Base-by-base conservation (phyloP, 805 yeast genomes). In the Nakazawaea ambrosiae region DNA sequence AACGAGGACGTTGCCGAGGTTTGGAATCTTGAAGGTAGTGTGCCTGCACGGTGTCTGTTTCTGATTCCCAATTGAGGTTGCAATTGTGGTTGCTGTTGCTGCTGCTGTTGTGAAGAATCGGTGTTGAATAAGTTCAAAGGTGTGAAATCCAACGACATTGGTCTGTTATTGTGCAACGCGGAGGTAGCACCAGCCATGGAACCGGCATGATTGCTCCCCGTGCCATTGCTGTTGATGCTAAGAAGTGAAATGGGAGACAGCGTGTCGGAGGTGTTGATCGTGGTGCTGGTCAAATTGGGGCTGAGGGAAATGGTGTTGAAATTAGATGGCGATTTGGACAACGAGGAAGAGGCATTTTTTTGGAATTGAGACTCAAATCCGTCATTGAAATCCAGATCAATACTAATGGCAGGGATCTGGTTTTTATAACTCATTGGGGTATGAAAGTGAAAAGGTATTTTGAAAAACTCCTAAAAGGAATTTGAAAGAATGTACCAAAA, bases 41-140 rank as follows among this genome's bases (percentile, higher is more conserved):
- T 84, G 2, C 92, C 92, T 2, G 92, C 83, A 45, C 94, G 68
- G 31, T 82, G 75, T 44, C 92, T 68, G 12, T 74, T 65, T 47
- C 75, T 61, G 36, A 63, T 53, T 2, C 72, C 66, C 48, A 66
- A 46, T 46, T 55, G 53, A n/a, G 28, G 16, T 8, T n/a, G 15
- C 24, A 8, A 10, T 7, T 7, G 10, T 7, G 24, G 24, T 7
- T 22, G 7, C 24, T 22, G 24, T 7, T 7, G 10, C 48, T 22
- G 57, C 49, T 40, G 60, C 16, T 32, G 31, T 14, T 30, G 34
- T 15, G 35, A 8, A 12, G 19, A n/a, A 18, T 8, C 28, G 14
- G 28, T 8, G 31, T 17, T 19, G 7, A 12, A 5, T 8, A 28
- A 28, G 15, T 39, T 27, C 33, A 34, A 17, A 15, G 42, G 33